Evolutionary conservation across 1,284 basidiomycete genomes (phyloP).

Genomic region (Ustilago nuda): DNA sequence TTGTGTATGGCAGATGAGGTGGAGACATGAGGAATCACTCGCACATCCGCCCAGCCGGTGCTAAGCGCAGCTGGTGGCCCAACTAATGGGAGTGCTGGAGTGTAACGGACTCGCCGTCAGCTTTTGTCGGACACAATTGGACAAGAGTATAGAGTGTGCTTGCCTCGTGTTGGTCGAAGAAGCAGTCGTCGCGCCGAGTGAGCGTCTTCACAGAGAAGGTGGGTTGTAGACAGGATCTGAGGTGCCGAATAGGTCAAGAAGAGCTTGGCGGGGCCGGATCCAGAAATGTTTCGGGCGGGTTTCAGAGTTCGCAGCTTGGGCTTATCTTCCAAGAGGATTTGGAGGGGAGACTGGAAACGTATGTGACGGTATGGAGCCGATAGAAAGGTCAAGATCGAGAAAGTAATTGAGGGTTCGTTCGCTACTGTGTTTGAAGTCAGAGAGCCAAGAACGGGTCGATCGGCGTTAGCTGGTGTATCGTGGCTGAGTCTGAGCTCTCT

Average conservation of each 20-base stretch:
- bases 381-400: not conserved
- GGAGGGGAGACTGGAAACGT: too few species aligned
- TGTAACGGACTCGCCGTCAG: not conserved
- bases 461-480: not conserved
- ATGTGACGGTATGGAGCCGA: not conserved
- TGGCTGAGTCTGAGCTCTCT: not conserved
- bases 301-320: too few species aligned
- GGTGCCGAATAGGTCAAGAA: not conserved
- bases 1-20: constrained; percentile 14
- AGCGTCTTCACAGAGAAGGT: not conserved
- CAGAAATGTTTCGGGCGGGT: not conserved
- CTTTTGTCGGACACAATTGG: not conserved
- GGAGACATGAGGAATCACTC: constrained; percentile 22
- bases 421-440: not conserved
- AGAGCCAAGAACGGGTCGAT: not conserved
- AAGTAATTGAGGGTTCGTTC: not conserved
- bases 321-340: too few species aligned
- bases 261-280: not conserved
- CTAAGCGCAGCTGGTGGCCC: not conserved
- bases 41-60: not conserved
- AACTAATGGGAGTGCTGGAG: not conserved
- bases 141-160: not conserved
- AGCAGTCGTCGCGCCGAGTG: not conserved
- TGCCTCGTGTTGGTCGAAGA: not conserved
- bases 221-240: not conserved